phyloP scores from a whole-genome alignment of 805 yeast genomes.

The Metschnikowia shivogae region DNA sequence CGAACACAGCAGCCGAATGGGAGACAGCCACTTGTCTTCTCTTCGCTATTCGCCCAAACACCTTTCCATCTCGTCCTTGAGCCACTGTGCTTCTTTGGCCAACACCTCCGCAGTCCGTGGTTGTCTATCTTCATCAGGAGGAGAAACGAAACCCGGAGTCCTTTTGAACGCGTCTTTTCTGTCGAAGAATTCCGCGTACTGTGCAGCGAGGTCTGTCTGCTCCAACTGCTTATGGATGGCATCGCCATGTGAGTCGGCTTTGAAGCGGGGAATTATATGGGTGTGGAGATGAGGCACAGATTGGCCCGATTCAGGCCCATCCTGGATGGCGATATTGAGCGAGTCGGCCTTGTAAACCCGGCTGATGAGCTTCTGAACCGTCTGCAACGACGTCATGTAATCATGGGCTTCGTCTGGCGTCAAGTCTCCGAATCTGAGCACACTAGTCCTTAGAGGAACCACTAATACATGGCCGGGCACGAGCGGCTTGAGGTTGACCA shows the following conservation, averaged over 20 bases:
- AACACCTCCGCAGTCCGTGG: conserved; percentile 61
- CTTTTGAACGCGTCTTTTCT: conserved; percentile 24
- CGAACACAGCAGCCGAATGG: too few relatives aligned
- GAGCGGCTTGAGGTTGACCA: conserved; percentile 88
- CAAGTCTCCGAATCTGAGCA: conserved; percentile 64
- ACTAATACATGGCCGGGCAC: conserved; percentile 89
- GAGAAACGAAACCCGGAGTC: conserved; percentile 32
- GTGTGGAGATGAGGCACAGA: conserved; percentile 94
- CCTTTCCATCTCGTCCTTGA: conserved; percentile 40
- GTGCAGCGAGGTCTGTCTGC: conserved; percentile 44
- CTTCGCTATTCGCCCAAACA: conserved; percentile 10
- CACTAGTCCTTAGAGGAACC: conserved; percentile 68
- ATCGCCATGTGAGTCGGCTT: conserved; percentile 55
- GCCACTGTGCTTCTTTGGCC: conserved; percentile 63
- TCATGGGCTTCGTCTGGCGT: conserved; percentile 70
- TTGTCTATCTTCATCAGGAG: conserved; percentile 47
- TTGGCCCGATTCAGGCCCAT: conserved; percentile 95
- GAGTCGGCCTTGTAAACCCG: conserved; percentile 72
- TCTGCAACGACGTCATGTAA: conserved; percentile 71
- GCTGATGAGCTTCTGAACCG: conserved; percentile 64
- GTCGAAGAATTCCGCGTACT: conserved; percentile 13
- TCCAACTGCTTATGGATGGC: conserved; percentile 63
- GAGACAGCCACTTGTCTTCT: too few relatives aligned
- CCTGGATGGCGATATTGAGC: conserved; percentile 88
- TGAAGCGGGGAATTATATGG: conserved; percentile 84